Evolutionary conservation across 257 asterid genomes (phyloP).

Genomic region (Solanum habrochaites): DNA sequence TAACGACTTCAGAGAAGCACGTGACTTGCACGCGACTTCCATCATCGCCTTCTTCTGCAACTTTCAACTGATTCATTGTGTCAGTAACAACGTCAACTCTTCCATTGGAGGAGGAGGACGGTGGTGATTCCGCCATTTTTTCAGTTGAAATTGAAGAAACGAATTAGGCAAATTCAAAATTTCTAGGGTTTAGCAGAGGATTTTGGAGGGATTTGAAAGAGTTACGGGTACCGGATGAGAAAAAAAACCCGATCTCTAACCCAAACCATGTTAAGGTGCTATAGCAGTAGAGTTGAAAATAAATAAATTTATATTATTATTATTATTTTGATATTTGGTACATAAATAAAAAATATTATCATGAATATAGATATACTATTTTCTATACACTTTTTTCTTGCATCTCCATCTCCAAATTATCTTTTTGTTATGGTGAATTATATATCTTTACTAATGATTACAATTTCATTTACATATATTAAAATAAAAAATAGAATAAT

Average conservation of each 20-base stretch:
- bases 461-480: neutral
- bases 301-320: no score
- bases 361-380: no score
- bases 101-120: neutral
- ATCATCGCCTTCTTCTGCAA: conserved; percentile 1
- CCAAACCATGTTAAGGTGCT: neutral
- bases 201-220: neutral
- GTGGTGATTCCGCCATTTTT: neutral
- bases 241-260: neutral
- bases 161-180: neutral
- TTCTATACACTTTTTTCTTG: no score
- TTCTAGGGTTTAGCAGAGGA: neutral
- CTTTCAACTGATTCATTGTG: conserved; percentile 9
- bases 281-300: neutral
- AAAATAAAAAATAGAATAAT: no score
- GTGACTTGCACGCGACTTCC: conserved; percentile 42
- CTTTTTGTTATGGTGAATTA: no score
- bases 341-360: no score
- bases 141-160: neutral
- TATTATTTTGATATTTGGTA: no score
- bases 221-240: neutral
- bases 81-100: neutral
- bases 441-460: no score
- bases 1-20: conserved; percentile 56
- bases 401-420: no score